phyloP scores from a whole-genome alignment of 1,284 basidiomycete species.

The Trametes pubescens region DNA sequence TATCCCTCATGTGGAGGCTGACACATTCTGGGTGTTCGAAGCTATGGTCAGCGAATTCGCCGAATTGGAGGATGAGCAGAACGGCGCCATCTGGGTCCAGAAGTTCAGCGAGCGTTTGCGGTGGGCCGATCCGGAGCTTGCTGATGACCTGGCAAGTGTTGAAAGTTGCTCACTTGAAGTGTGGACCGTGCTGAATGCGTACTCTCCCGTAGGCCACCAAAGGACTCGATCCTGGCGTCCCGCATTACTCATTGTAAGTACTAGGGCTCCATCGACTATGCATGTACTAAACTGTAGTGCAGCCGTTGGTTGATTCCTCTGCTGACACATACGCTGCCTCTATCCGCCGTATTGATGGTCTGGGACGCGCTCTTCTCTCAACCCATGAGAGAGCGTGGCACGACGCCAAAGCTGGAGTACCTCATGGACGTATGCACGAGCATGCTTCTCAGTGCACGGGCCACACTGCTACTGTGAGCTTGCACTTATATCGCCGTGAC shows the following conservation, averaged over 20 bases:
- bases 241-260: constrained; percentile 83
- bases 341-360: constrained; percentile 61
- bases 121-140: constrained; percentile 72
- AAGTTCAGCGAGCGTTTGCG: constrained; percentile 67
- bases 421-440: constrained; percentile 73
- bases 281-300: constrained; percentile 22
- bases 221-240: constrained; percentile 74
- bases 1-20: constrained; percentile 74
- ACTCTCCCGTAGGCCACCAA: constrained; percentile 52
- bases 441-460: constrained; percentile 68
- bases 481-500: neutral
- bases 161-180: neutral
- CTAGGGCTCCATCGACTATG: constrained; percentile 15
- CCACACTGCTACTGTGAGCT: constrained; percentile 62
- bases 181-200: constrained; percentile 13
- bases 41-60: constrained; percentile 75
- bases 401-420: constrained; percentile 69
- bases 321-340: constrained; percentile 73
- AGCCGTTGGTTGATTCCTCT: constrained; percentile 83
- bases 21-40: constrained; percentile 84
- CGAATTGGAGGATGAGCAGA: constrained; percentile 73
- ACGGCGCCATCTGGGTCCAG: constrained; percentile 66
- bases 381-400: constrained; percentile 59
- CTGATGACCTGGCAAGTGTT: constrained; percentile 62
- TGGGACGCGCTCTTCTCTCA: constrained; percentile 79